A percentile compares a stretch with the other conserved stretches of the same genome.
Conservation (phyloP, 495 filamentous ascomycete genomes). For the Neurospora tetrasperma region DNA sequence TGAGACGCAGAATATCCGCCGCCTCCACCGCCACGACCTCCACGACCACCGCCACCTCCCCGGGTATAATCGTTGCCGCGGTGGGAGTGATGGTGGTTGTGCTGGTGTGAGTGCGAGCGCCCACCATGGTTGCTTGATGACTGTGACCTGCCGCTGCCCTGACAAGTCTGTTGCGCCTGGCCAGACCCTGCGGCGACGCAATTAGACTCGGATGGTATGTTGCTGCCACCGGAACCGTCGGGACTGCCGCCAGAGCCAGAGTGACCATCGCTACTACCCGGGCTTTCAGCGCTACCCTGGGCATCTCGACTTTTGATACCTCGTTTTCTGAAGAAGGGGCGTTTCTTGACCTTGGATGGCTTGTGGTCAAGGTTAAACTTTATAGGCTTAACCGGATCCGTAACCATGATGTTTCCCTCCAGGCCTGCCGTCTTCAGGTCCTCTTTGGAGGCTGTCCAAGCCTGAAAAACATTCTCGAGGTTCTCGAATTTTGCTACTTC, state of each 20-base stretch:
- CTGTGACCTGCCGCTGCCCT: not conserved
- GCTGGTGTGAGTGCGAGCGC: not conserved
- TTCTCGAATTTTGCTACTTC: conserved; percentile 44
- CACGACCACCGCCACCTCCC: not conserved
- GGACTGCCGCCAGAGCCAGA: not conserved
- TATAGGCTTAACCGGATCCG: conserved; percentile 47
- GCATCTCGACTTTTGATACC: conserved; percentile 1
- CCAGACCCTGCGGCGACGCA: not conserved
- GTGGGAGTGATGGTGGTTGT: not conserved
- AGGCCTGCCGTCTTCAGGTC: conserved; percentile 43
- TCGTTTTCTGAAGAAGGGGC: conserved; percentile 22
- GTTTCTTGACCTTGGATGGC: conserved; percentile 20
- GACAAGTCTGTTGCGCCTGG: not conserved
- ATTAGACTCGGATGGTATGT: not conserved
- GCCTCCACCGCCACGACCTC: not conserved
- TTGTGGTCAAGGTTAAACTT: conserved; percentile 40
- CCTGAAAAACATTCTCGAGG: conserved; percentile 51
- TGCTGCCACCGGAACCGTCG: not conserved
- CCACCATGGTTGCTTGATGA: not conserved
- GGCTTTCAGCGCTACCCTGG: not conserved
- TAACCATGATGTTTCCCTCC: conserved; percentile 39
- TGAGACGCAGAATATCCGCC: not conserved
- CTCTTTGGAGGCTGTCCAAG: conserved; percentile 45
- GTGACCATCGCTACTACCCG: not conserved
- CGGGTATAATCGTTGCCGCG: not conserved